These are phyloP conservation scores for Pichia cephalocereana DNA, from an alignment of 805 yeast genomes.

Conservation along the genomic window DNA sequence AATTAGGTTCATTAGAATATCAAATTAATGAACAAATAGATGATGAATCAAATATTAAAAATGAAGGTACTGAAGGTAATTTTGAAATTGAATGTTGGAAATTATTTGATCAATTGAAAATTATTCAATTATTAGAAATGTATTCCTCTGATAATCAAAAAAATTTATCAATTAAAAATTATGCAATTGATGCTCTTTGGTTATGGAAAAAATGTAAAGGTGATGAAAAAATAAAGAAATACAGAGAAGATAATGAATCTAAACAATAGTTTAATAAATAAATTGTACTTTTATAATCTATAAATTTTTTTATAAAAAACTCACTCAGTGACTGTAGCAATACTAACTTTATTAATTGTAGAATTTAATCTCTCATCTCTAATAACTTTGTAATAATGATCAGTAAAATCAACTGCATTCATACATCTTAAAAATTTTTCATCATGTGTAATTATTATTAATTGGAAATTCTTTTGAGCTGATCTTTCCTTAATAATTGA, in stretches of 20 bases:
- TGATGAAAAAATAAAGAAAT: conserved; percentile 18
- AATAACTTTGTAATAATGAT: conserved; percentile 72
- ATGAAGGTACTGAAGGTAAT: conserved; percentile 27
- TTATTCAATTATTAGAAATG: conserved; percentile 57
- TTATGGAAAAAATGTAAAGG: conserved; percentile 61
- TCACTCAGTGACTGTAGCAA: conserved; percentile 14
- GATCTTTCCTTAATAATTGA: conserved; percentile 67
- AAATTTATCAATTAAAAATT: conserved; percentile 67
- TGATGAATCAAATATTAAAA: conserved; percentile 13
- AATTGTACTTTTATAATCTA: no score
- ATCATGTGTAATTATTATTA: conserved; percentile 94
- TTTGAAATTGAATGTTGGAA: conserved; percentile 64
- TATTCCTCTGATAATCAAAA: conserved; percentile 54
- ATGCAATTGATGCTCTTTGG: conserved; percentile 89
- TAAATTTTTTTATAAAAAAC: background rate
- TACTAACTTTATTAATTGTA: conserved; percentile 38
- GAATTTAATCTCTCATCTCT: conserved; percentile 80
- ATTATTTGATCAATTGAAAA: conserved; percentile 48
- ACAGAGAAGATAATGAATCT: background rate
- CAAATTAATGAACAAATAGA: conserved; percentile 28
- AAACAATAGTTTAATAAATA: no score
- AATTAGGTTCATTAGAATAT: conserved; percentile 56
- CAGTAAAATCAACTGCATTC: conserved; percentile 79
- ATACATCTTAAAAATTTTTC: conserved; percentile 80
- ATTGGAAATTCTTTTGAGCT: conserved; percentile 80